Evolutionary conservation across 257 asterid species (phyloP).

Genomic region (Fraxinus anomala): DNA sequence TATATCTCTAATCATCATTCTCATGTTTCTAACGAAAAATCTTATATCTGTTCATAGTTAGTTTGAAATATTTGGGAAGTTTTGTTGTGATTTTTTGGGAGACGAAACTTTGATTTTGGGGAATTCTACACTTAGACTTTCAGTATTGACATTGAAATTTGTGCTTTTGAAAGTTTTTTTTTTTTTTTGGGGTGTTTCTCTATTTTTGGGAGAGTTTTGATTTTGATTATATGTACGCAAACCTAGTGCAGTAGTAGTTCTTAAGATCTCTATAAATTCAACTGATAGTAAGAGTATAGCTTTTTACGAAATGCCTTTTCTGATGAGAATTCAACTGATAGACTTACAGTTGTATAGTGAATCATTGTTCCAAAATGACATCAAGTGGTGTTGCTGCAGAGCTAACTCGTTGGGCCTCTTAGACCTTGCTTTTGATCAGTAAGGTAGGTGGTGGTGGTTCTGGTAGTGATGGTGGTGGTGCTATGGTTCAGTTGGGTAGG

Average conservation of each 20-base stretch:
- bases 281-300: background rate
- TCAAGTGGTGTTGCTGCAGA: too few species aligned
- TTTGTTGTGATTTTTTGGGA: background rate
- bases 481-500: too few species aligned
- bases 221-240: background rate
- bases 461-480: too few species aligned
- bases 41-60: constrained; percentile 13
- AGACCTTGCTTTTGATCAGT: too few species aligned
- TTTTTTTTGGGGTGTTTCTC: constrained; percentile 22
- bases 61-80: background rate
- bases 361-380: constrained; percentile 42
- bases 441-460: too few species aligned
- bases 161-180: constrained; percentile 19
- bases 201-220: background rate
- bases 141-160: constrained; percentile 16
- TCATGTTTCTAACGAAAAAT: constrained; percentile 46
- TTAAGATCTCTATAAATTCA: background rate
- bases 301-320: constrained; percentile 43
- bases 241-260: background rate
- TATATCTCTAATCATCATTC: constrained; percentile 39
- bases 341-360: constrained; percentile 37
- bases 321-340: constrained; percentile 71
- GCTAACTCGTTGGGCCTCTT: too few species aligned
- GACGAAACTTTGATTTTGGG: background rate
- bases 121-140: constrained; percentile 1